Conservation (phyloP, 164 flowering plant species). For the Nelumbo lutea region DNA sequence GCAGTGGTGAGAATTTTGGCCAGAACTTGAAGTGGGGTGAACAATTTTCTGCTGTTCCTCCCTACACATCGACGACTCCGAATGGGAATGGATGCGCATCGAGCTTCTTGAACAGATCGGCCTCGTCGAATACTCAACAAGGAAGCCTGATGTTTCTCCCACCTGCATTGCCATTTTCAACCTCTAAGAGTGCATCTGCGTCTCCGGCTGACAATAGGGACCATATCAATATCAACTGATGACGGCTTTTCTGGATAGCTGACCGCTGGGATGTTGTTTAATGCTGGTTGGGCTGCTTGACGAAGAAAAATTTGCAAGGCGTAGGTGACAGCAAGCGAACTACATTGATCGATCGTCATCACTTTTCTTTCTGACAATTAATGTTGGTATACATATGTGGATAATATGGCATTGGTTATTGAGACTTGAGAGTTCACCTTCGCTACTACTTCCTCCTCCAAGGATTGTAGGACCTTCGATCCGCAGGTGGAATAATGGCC, state of each 20-base stretch:
- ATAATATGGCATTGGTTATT: not conserved
- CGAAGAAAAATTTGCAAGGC: not conserved
- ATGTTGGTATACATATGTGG: not conserved
- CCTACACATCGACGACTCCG: conserved; percentile 16
- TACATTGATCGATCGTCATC: not conserved
- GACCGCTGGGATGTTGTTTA: not conserved
- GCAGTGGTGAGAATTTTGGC: conserved; percentile 14
- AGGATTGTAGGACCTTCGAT: too few species aligned
- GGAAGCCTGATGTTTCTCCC: conserved; percentile 38
- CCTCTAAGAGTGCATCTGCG: conserved; percentile 23
- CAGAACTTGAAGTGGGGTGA: conserved; percentile 38
- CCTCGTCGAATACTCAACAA: conserved; percentile 35
- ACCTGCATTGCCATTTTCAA: conserved; percentile 41
- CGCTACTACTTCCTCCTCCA: too few species aligned
- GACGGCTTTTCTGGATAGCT: not conserved
- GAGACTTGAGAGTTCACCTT: not conserved
- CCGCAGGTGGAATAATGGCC: too few species aligned
- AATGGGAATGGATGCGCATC: conserved; percentile 40
- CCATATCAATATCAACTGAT: conserved; percentile 22
- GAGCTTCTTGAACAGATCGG: conserved; percentile 34
- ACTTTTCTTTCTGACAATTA: not conserved
- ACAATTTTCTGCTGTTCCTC: conserved; percentile 20
- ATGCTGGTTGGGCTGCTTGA: not conserved
- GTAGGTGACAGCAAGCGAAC: not conserved
- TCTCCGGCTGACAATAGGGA: conserved; percentile 24